Percentiles rank a stretch among this genome's conserved stretches.
Conservation (phyloP, 768 basidiomycete genomes). For the Asterophora parasitica region DNA sequence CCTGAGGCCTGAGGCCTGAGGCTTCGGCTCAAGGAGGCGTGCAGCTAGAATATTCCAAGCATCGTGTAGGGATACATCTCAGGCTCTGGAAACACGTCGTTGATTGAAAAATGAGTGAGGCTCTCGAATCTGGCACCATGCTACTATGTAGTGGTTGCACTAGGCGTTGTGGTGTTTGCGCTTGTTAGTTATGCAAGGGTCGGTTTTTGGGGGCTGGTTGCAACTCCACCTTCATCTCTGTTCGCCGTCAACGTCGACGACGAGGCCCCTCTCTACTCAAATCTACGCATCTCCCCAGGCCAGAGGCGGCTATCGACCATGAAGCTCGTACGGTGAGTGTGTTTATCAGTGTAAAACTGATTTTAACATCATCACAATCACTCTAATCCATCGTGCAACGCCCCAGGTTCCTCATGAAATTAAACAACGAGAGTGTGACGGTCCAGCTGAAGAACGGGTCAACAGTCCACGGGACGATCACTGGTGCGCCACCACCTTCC, state of each 20-base stretch:
- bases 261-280: slow-evolving; percentile 1
- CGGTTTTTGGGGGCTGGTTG: neutral
- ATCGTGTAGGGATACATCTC: no score
- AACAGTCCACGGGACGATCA: slow-evolving; percentile 93
- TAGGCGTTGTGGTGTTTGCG: no score
- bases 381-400: slow-evolving; percentile 4
- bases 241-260: slow-evolving; percentile 13
- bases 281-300: neutral
- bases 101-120: no score
- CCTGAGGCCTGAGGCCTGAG: no score
- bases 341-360: slow-evolving; percentile 6
- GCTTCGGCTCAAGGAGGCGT: no score
- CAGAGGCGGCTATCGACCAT: slow-evolving; percentile 31
- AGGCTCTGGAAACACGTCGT: no score
- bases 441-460: slow-evolving; percentile 98
- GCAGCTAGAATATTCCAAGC: no score
- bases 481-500: slow-evolving; percentile 51
- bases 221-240: slow-evolving; percentile 13
- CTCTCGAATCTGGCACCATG: no score
- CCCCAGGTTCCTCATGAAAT: slow-evolving; percentile 94
- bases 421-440: slow-evolving; percentile 99
- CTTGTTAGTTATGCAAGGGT: no score
- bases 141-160: no score
- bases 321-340: slow-evolving; percentile 78
- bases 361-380: slow-evolving; percentile 1